Base-by-base conservation (phyloP, 148 eudicot genomes). In the Linanthus parryae region DNA sequence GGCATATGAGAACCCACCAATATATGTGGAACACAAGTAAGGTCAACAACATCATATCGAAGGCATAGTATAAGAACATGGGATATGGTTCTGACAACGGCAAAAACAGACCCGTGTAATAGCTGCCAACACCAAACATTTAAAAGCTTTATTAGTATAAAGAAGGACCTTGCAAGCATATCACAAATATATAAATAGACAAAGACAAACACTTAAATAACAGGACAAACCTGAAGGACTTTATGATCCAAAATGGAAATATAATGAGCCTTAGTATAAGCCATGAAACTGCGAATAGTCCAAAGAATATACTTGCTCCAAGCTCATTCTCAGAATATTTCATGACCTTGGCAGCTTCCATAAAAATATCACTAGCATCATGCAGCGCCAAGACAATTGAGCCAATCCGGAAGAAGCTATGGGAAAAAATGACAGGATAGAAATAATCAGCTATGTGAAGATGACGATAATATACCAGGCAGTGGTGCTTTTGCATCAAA, bases 1-100 rank as follows among this genome's bases (percentile, higher is more conserved):
- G 39, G 47, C 70, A 88, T 65, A 94, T 94, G 65, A 92, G 99
- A 45, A 81, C 66, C 94, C 96, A 84, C 99, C 99, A 94, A 76
- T 94, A 94, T 52, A 88, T 73, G 57, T 94, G 96, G 74, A 94
- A 94, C 54, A 84, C 80, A 35, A 94, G 95, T 44, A 94, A 74
- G 61, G 75, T 88, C 71, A 84, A 31, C 41, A 94, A 61, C 95
- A 88, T 64, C 34, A 95, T 80, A 59, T 94, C 88, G 84, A 76
- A 88, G 57, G 80, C 39, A 37, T 94, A 94, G 65, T 94, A 94
- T 57, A 73, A 11, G 10, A 59, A 15, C 40, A 40, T 75, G 31
- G 55, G 56, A 61, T 79, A 73, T 12, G 67, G 39, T 22, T 37
- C 33, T 14, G 43, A n/a, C 31, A 22, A 10, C 10, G 19, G 22